Evolutionary conservation across 1,284 basidiomycete genomes (phyloP).

Genomic region (Microbotryum saponariae): DNA sequence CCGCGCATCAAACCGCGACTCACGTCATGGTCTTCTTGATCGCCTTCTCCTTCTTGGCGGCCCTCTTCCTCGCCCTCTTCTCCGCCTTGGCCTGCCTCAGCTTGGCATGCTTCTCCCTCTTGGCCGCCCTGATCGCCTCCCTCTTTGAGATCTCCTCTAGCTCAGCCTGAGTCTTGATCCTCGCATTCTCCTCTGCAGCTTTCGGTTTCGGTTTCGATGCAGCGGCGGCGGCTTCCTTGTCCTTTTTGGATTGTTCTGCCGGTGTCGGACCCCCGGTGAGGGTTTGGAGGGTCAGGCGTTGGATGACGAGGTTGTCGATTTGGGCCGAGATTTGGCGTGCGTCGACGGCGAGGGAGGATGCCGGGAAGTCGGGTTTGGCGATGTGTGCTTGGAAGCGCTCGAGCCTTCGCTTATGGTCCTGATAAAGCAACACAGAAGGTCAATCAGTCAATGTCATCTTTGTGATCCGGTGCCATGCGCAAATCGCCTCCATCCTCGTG

Average conservation of each 20-base stretch:
- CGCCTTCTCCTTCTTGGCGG: slow-evolving; percentile 8
- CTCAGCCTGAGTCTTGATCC: slow-evolving; percentile 10
- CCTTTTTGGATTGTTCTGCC: not conserved
- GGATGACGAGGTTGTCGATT: slow-evolving; percentile 21
- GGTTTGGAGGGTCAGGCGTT: slow-evolving; percentile 19
- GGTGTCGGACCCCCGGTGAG: slow-evolving; percentile 15
- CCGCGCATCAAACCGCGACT: slow-evolving; percentile 4
- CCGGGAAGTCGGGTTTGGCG: slow-evolving; percentile 12
- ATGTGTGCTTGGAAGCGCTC: slow-evolving; percentile 24
- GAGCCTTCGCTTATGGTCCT: slow-evolving; percentile 28
- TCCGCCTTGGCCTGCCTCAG: slow-evolving; percentile 4
- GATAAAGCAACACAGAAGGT: not conserved
- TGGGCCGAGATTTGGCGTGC: slow-evolving; percentile 22
- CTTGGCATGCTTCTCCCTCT: slow-evolving; percentile 8
- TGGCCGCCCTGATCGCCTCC: slow-evolving; percentile 16
- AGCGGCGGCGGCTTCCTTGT: not conserved
- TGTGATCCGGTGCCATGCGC: not conserved
- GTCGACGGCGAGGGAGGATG: slow-evolving; percentile 12
- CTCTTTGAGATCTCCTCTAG: slow-evolving; percentile 9
- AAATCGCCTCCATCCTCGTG: not conserved
- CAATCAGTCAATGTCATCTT: not conserved
- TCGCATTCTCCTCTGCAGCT: slow-evolving; percentile 1
- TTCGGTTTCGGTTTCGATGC: not conserved
- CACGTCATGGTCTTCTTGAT: slow-evolving; percentile 7
- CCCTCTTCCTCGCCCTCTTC: slow-evolving; percentile 11